phyloP scores from a whole-genome alignment of 164 flowering plant genomes.

The Malania oleifera region DNA sequence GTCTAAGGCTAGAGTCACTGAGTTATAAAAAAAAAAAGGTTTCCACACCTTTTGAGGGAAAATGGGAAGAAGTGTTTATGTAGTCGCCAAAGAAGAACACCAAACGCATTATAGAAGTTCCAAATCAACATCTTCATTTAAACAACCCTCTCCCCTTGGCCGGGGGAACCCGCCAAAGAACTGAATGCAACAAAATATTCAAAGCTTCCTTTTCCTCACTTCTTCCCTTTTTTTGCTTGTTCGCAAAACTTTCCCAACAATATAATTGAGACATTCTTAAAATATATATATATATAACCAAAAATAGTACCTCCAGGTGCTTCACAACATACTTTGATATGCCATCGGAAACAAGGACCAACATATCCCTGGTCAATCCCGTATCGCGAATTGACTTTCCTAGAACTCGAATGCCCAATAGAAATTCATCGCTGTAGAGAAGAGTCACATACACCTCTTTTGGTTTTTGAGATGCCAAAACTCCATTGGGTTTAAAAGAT shows the following conservation, averaged over 20 bases:
- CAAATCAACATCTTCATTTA: too few species aligned
- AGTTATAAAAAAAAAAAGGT: too few species aligned
- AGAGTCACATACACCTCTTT: slow-evolving; percentile 82
- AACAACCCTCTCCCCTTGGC: too few species aligned
- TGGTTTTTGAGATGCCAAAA: slow-evolving; percentile 25
- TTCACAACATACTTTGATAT: slow-evolving; percentile 77
- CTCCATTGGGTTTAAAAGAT: background rate
- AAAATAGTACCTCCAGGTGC: slow-evolving; percentile 36
- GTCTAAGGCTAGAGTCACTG: too few species aligned
- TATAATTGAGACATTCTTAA: too few species aligned
- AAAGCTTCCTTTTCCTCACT: background rate
- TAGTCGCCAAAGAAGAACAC: too few species aligned
- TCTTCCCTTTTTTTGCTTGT: too few species aligned
- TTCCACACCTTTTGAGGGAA: too few species aligned
- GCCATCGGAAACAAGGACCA: slow-evolving; percentile 92
- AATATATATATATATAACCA: background rate
- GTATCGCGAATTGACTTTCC: slow-evolving; percentile 90
- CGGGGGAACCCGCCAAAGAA: too few species aligned
- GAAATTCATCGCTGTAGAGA: slow-evolving; percentile 88
- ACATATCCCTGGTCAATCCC: slow-evolving; percentile 82
- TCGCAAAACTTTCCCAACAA: too few species aligned
- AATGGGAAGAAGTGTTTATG: too few species aligned
- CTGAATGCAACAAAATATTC: background rate
- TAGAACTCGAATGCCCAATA: slow-evolving; percentile 86
- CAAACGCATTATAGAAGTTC: too few species aligned